phyloP scores from a whole-genome alignment of 2,329 filamentous ascomycete species.

The Arachnomyces sp. region DNA sequence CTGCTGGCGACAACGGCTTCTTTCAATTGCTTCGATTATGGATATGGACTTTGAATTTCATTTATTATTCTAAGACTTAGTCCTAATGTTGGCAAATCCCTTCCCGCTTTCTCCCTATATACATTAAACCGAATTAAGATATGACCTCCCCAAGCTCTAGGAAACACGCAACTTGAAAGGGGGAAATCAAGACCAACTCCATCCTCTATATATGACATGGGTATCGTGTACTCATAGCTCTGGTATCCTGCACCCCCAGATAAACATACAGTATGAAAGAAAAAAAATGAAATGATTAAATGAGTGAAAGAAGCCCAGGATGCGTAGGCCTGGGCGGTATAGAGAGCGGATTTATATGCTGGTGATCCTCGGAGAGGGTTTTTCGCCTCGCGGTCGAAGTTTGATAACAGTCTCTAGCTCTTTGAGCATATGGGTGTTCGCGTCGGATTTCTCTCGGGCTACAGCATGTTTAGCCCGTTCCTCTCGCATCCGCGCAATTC shows the following conservation, averaged over 20 bases:
- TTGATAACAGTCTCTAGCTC: slow-evolving; percentile 88
- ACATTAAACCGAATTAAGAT: no score
- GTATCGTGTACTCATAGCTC: not conserved
- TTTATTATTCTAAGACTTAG: no score
- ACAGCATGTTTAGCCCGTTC: slow-evolving; percentile 69
- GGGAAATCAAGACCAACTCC: no score
- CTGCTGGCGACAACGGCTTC: no score
- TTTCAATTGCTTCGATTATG: no score
- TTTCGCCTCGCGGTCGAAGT: slow-evolving; percentile 36
- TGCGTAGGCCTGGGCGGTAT: not conserved
- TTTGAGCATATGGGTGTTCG: slow-evolving; percentile 80
- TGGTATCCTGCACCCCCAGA: not conserved
- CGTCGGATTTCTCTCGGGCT: slow-evolving; percentile 66
- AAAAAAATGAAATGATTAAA: not conserved
- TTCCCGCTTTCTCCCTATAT: no score
- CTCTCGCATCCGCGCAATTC: slow-evolving; percentile 79
- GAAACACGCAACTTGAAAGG: no score
- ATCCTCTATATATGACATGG: not conserved
- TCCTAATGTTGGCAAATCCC: no score
- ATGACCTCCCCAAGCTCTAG: no score
- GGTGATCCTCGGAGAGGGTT: slow-evolving; percentile 26
- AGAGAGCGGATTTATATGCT: slow-evolving; percentile 28
- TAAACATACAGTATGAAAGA: not conserved
- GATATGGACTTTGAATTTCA: no score
- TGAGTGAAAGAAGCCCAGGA: not conserved